Conservation (phyloP, 257 asterid genomes). For the Solanum pinnatisectum region DNA sequence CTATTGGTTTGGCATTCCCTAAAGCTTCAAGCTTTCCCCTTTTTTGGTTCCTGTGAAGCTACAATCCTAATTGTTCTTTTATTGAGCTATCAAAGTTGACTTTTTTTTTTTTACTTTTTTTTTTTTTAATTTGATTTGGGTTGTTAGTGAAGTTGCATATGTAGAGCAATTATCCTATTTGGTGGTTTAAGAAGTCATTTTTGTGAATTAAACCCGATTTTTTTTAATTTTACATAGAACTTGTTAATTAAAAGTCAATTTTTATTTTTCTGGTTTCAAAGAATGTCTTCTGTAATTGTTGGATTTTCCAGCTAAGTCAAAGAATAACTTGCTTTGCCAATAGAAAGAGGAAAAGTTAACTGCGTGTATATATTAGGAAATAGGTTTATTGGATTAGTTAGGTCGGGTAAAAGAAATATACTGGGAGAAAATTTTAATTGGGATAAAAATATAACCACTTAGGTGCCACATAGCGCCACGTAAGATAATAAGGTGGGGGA, state of each 20-base stretch:
- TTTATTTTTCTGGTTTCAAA: not conserved
- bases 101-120: not conserved
- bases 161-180: not conserved
- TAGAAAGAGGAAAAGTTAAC: not conserved
- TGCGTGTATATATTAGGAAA: not conserved
- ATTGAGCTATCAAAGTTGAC: not conserved
- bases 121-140: not conserved
- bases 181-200: not conserved
- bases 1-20: conserved; percentile 5
- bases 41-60: not conserved
- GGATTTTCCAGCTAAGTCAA: not conserved
- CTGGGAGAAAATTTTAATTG: not conserved
- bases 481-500: not conserved
- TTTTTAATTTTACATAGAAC: not conserved
- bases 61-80: not conserved
- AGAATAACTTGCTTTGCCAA: not conserved
- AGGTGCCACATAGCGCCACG: not conserved
- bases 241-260: not conserved
- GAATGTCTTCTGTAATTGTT: not conserved
- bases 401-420: not conserved
- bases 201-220: not conserved
- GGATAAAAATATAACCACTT: not conserved
- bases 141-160: not conserved
- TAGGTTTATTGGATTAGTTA: not conserved
- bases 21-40: not conserved